A percentile compares a stretch with the other conserved stretches of the same genome.
Evolutionary conservation across 345 rosid species (phyloP).

Genomic region (Viola odorata): DNA sequence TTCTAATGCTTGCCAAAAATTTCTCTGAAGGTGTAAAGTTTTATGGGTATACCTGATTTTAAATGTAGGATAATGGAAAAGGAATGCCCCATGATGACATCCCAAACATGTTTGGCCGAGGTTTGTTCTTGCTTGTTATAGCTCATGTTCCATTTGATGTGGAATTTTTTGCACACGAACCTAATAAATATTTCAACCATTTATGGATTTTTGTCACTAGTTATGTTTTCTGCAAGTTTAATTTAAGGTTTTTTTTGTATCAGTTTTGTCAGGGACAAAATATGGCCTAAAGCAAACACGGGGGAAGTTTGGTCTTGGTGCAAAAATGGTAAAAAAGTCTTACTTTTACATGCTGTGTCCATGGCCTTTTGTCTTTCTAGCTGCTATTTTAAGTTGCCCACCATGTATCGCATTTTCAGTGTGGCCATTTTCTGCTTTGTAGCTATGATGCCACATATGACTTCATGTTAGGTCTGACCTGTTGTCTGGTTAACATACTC

Average conservation of each 20-base stretch:
- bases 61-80: conserved; percentile 83
- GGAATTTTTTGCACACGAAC: neutral
- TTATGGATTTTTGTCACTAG: neutral
- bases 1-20: neutral
- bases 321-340: conserved; percentile 71
- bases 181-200: neutral
- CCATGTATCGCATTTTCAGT: neutral
- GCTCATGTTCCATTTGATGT: conserved; percentile 1
- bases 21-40: conserved; percentile 2
- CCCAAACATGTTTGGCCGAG: conserved; percentile 98
- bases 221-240: conserved; percentile 5
- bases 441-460: neutral
- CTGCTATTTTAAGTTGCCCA: neutral
- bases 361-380: conserved; percentile 6
- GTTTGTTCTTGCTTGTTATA: conserved; percentile 27
- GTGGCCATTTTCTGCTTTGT: neutral
- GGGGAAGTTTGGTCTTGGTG: conserved; percentile 98
- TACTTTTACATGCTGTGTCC: conserved; percentile 2
- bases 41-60: conserved; percentile 15
- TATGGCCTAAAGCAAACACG: conserved; percentile 98
- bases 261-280: conserved; percentile 92
- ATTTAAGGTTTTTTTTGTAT: conserved; percentile 19
- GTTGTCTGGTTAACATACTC: neutral
- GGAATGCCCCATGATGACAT: conserved; percentile 99
- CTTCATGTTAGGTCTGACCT: neutral